These are phyloP conservation scores for Rutstroemia sp. DNA, from an alignment of 2,329 filamentous ascomycete species.

Conservation along the genomic window DNA sequence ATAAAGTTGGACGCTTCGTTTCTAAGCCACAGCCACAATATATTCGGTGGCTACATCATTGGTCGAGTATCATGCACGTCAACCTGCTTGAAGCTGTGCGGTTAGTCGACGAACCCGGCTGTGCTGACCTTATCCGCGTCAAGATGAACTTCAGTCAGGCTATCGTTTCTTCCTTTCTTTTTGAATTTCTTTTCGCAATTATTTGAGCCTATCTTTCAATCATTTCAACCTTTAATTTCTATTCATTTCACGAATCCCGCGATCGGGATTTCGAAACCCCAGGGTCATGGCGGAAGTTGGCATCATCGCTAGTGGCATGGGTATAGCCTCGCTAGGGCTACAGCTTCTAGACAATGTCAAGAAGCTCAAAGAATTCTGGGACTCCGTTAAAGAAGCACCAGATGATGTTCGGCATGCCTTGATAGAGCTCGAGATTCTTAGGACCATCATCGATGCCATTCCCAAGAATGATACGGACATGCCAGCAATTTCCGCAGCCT, in stretches of 20 bases:
- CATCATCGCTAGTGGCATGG: neutral
- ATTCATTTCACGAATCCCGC: neutral
- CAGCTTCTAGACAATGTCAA: neutral
- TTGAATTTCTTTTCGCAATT: too few relatives aligned
- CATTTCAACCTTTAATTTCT: neutral
- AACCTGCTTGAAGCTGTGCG: too few relatives aligned
- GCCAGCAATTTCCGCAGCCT: neutral
- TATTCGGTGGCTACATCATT: too few relatives aligned
- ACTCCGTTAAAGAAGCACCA: neutral
- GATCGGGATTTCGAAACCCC: neutral
- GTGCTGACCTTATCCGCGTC: too few relatives aligned
- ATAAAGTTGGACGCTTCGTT: too few relatives aligned
- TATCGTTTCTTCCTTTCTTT: too few relatives aligned
- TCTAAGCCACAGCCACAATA: too few relatives aligned
- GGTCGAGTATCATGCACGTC: too few relatives aligned
- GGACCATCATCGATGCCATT: neutral
- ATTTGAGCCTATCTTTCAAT: neutral
- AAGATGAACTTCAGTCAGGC: too few relatives aligned
- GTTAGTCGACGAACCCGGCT: too few relatives aligned
- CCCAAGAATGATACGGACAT: neutral
- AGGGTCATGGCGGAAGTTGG: neutral
- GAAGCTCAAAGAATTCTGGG: conserved; percentile 1
- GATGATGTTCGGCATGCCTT: neutral
- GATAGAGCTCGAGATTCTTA: neutral
- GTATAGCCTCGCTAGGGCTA: neutral